These are phyloP conservation scores for Bipolaris zeicola DNA, from an alignment of 2,329 filamentous ascomycete species.

Conservation along the genomic window DNA sequence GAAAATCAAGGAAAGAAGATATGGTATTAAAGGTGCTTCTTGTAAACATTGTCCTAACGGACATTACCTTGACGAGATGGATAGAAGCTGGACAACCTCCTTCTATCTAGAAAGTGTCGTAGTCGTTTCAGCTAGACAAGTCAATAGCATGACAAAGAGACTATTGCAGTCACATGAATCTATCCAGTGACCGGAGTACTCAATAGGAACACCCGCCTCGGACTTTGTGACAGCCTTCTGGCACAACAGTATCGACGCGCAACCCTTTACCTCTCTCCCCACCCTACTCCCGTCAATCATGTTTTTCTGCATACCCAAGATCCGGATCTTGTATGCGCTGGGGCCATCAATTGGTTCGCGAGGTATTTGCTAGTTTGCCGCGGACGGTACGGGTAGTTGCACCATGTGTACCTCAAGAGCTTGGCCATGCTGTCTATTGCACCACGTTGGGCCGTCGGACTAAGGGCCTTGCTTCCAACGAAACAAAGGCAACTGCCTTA, in stretches of 20 bases:
- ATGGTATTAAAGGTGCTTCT: no score
- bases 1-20: no score
- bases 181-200: slow-evolving; percentile 32
- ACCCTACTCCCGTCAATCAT: not conserved
- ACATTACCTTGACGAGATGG: no score
- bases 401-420: slow-evolving; percentile 20
- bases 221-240: slow-evolving; percentile 5
- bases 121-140: slow-evolving; percentile 1
- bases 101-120: not conserved
- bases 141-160: not conserved
- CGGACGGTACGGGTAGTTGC: slow-evolving; percentile 17
- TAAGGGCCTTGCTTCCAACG: slow-evolving; percentile 20
- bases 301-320: not conserved
- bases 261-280: not conserved
- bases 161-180: slow-evolving; percentile 20
- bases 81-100: no score
- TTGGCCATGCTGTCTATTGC: slow-evolving; percentile 20
- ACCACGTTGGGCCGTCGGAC: slow-evolving; percentile 8
- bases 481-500: not conserved
- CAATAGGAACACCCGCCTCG: slow-evolving; percentile 13
- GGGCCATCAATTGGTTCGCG: not conserved
- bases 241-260: slow-evolving; percentile 16
- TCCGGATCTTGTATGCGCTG: not conserved
- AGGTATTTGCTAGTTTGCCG: not conserved
- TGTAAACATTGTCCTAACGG: no score